Evolutionary conservation across 768 basidiomycete genomes (phyloP).

Genomic region (Auricularia auricula-judae): DNA sequence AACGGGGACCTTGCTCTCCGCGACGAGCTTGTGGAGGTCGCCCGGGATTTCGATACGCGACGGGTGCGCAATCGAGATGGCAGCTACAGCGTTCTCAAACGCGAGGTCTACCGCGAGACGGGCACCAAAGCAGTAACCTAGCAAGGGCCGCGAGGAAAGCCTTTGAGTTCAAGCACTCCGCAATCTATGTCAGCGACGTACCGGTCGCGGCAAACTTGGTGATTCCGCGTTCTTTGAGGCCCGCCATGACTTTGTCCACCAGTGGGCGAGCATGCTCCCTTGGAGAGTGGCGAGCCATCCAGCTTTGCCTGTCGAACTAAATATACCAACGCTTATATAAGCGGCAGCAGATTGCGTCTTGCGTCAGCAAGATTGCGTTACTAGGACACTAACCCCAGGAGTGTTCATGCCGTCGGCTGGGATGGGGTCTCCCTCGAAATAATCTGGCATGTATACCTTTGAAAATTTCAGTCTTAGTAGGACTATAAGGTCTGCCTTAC

Average conservation of each 20-base stretch:
- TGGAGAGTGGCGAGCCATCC: conserved; percentile 10
- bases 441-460: conserved; percentile 8
- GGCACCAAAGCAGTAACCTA: conserved; percentile 18
- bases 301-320: conserved; percentile 12
- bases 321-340: too few species aligned
- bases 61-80: conserved; percentile 6
- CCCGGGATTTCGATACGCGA: conserved; percentile 4
- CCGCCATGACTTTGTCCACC: conserved; percentile 13
- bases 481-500: neutral
- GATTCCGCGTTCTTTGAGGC: conserved; percentile 17
- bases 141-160: too few species aligned
- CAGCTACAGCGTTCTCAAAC: conserved; percentile 5
- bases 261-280: conserved; percentile 5
- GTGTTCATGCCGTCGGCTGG: conserved; percentile 7
- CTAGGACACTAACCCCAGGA: neutral
- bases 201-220: conserved; percentile 11
- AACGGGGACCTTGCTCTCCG: conserved; percentile 5
- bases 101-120: conserved; percentile 12
- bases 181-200: too few species aligned
- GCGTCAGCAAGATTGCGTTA: too few species aligned
- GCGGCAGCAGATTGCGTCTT: too few species aligned
- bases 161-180: too few species aligned
- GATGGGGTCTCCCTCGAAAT: conserved; percentile 13
- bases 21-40: conserved; percentile 5
- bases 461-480: too few species aligned